Evolutionary conservation across 108 stramenopile genomes (phyloP).

Genomic region (Pseudonitzschia delicatissima): DNA sequence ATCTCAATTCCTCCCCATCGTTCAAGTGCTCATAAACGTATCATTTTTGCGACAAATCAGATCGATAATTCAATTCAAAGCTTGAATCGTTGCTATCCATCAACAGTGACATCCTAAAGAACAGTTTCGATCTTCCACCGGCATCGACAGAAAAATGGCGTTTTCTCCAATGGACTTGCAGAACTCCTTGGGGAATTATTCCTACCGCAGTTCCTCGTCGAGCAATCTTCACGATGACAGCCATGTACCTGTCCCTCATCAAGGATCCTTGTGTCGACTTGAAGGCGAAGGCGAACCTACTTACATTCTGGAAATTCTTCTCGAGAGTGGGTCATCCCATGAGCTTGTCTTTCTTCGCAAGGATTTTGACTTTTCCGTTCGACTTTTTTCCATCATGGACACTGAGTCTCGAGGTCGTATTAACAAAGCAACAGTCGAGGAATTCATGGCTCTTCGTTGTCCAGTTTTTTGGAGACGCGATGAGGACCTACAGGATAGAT

Average conservation of each 20-base stretch:
- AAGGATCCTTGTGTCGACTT: slow-evolving; percentile 46
- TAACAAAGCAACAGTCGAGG: slow-evolving; percentile 51
- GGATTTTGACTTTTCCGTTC: slow-evolving; percentile 67
- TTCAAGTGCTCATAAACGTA: too few relatives aligned
- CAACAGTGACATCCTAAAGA: too few relatives aligned
- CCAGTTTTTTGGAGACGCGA: slow-evolving; percentile 82
- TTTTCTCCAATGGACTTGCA: slow-evolving; percentile 15
- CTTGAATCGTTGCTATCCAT: too few relatives aligned
- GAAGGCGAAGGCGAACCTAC: slow-evolving; percentile 24
- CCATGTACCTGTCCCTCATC: slow-evolving; percentile 32
- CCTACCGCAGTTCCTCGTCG: slow-evolving; percentile 6
- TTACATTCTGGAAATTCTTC: slow-evolving; percentile 32
- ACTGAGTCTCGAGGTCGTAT: slow-evolving; percentile 68
- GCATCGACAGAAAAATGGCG: slow-evolving; percentile 14
- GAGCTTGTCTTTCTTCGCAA: slow-evolving; percentile 55
- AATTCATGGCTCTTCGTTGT: slow-evolving; percentile 76
- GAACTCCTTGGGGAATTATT: slow-evolving; percentile 17
- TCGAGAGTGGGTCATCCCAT: slow-evolving; percentile 31
- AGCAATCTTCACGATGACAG: background rate
- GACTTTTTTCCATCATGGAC: slow-evolving; percentile 78
- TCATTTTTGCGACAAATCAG: too few relatives aligned
- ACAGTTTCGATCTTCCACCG: too few relatives aligned
- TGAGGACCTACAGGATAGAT: slow-evolving; percentile 44
- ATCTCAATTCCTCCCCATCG: too few relatives aligned
- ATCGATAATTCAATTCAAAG: too few relatives aligned